Percentiles rank a stretch among this genome's conserved stretches.
Conservation (phyloP, 805 yeast genomes). For the Wickerhamiella shivajii region DNA sequence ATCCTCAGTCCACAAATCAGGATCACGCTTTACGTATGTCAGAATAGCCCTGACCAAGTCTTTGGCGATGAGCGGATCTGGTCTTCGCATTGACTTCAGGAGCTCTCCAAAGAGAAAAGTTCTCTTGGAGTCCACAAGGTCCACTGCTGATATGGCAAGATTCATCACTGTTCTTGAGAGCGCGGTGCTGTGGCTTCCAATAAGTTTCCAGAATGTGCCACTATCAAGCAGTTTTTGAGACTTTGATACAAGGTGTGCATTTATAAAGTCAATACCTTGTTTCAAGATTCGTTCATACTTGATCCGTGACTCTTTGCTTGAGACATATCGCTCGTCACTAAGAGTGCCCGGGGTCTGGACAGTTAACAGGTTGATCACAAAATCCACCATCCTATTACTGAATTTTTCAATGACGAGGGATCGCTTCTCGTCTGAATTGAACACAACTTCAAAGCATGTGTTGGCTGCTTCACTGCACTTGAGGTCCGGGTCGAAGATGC, state of each 20-base stretch:
- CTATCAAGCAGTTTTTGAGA: constrained; percentile 24
- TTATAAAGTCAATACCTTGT: constrained; percentile 28
- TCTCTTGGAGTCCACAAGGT: constrained; percentile 9
- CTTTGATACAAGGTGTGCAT: constrained; percentile 6
- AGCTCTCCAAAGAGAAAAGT: constrained; percentile 13
- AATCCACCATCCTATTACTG: constrained; percentile 39
- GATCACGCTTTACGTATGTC: constrained; percentile 30
- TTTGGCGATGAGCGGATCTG: constrained; percentile 13
- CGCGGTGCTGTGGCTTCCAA: constrained; percentile 27
- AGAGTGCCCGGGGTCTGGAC: constrained; percentile 48
- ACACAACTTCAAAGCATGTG: constrained; percentile 36
- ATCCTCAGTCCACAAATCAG: constrained; percentile 17
- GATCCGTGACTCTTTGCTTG: constrained; percentile 47
- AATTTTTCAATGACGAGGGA: constrained; percentile 48
- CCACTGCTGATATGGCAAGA: constrained; percentile 25
- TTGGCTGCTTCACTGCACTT: constrained; percentile 39
- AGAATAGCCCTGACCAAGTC: constrained; percentile 26
- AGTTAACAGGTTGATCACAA: constrained; percentile 36
- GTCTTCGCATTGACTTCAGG: constrained; percentile 15
- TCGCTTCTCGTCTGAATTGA: constrained; percentile 41
- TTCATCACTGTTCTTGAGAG: constrained; percentile 31
- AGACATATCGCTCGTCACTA: constrained; percentile 59
- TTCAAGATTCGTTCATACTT: constrained; percentile 48
- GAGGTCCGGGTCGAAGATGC: constrained; percentile 56
- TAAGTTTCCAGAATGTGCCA: constrained; percentile 35